Base-by-base conservation (phyloP, 2,329 filamentous ascomycete genomes). In the Colletotrichum gigasporum region DNA sequence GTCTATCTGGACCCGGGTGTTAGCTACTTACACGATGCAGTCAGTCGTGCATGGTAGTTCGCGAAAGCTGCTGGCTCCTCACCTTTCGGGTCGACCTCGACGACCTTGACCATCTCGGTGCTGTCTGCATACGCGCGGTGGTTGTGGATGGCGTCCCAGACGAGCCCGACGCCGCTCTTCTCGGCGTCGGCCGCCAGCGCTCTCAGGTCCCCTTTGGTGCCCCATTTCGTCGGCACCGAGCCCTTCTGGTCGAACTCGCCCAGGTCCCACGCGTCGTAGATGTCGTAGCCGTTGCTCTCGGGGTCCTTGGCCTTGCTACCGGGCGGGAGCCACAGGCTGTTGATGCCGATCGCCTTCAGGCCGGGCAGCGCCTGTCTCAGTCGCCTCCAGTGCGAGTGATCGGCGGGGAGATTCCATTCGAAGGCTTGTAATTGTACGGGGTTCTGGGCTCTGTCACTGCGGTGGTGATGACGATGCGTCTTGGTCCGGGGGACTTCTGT, bases 181-280 rank as follows among this genome's bases (percentile, higher is more conserved):
- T 59, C 50, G 41, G 56, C 57, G 6, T 62, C 62, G 20, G 56
- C 34, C 5, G 62, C 62, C 14, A 65, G 8, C 5, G 26, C 51
- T 16, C 20, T 16, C 24, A 65, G 48, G 10, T 65, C 62, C 8
- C 20, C 48, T 28, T 65, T 65, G 20, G 42, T 65, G n/a, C 62
- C 62, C 62, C 62, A 65, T 62, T 65, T 65, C 8, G 62, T 65
- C 12, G 56, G 56, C 2, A 65, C 57, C 9, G 62, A 55, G 11
- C 62, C 62, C 35, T 65, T 65, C 37, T 65, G 62, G 35, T 65
- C 48, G 18, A 65, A 65, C n/a, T 65, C 62, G 5, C 62, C 62
- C 11, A 65, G 34, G 9, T 65, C 62, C 62, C 62, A 65, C 11
- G 56, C 56, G 16, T 65, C 62, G 42, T 65, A 65, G 22, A 65